Percentiles rank a stretch among this genome's conserved stretches.
These are phyloP conservation scores for Aspergillus wentii DNA, from an alignment of 495 filamentous ascomycete species.

Conservation along the genomic window DNA sequence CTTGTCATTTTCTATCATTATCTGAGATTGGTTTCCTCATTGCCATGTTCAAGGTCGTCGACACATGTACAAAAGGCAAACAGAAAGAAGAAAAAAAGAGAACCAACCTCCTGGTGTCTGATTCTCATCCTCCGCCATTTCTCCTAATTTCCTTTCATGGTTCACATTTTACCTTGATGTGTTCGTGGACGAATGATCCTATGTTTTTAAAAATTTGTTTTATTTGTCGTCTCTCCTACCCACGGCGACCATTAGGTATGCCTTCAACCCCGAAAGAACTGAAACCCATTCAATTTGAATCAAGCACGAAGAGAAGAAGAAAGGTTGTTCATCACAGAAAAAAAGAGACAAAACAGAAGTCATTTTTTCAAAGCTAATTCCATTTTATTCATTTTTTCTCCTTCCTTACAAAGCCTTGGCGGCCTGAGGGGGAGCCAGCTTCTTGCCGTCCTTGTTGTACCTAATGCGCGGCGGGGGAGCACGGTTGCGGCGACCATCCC, in stretches of 20 bases:
- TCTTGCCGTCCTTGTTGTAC: conserved; percentile 99
- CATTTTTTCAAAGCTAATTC: conserved; percentile 28
- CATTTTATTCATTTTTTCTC: conserved; percentile 35
- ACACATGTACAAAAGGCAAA: conserved; percentile 3
- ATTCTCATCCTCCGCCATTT: too few relatives aligned
- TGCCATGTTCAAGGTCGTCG: conserved; percentile 1
- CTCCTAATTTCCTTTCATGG: too few relatives aligned
- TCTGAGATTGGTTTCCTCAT: neutral
- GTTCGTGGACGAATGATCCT: too few relatives aligned
- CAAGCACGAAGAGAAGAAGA: too few relatives aligned
- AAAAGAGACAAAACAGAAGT: conserved; percentile 22
- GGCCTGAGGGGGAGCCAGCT: conserved; percentile 89
- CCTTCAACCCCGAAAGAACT: conserved; percentile 17
- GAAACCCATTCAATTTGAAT: conserved; percentile 23
- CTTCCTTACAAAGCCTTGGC: conserved; percentile 56
- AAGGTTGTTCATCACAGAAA: conserved; percentile 16
- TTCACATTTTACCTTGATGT: too few relatives aligned
- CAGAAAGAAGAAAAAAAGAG: too few relatives aligned
- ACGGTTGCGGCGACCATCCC: conserved; percentile 96
- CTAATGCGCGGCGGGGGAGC: conserved; percentile 93
- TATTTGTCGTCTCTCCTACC: conserved; percentile 6
- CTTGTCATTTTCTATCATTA: conserved; percentile 18
- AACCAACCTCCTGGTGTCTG: too few relatives aligned
- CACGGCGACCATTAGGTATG: conserved; percentile 4
- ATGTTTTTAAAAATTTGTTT: conserved; percentile 1